Evolutionary conservation across 1,139 yeast species (phyloP).

Genomic region (Diutina catenulata): DNA sequence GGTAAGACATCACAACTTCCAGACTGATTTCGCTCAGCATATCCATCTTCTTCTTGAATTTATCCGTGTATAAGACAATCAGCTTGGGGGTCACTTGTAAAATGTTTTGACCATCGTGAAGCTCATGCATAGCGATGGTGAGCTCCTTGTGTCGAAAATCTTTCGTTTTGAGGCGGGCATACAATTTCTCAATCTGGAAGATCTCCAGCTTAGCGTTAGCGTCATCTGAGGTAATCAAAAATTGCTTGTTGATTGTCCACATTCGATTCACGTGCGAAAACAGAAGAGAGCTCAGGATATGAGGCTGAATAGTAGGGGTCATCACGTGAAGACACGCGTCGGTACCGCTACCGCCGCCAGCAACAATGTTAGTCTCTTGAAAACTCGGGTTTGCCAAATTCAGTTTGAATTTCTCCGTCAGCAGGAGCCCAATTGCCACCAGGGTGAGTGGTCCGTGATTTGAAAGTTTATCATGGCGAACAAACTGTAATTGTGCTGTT

Average conservation of each 20-base stretch:
- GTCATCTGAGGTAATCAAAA: slow-evolving; percentile 64
- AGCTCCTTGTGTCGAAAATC: slow-evolving; percentile 53
- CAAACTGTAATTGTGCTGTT: slow-evolving; percentile 25
- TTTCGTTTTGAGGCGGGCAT: slow-evolving; percentile 50
- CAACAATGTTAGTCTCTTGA: slow-evolving; percentile 54
- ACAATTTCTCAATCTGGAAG: slow-evolving; percentile 57
- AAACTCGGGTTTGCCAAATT: slow-evolving; percentile 60
- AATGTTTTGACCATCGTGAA: slow-evolving; percentile 48
- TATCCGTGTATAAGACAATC: slow-evolving; percentile 52
- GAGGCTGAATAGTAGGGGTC: slow-evolving; percentile 54
- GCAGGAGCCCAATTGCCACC: slow-evolving; percentile 52
- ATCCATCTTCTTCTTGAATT: slow-evolving; percentile 35
- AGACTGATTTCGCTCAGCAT: slow-evolving; percentile 19
- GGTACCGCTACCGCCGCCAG: slow-evolving; percentile 54
- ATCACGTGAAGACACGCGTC: slow-evolving; percentile 49
- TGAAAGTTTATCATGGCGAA: slow-evolving; percentile 39
- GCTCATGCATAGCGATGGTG: slow-evolving; percentile 57
- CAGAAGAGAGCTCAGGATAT: slow-evolving; percentile 55
- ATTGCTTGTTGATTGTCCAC: slow-evolving; percentile 52
- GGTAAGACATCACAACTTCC: slow-evolving; percentile 40
- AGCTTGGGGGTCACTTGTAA: slow-evolving; percentile 66
- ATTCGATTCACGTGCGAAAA: slow-evolving; percentile 68
- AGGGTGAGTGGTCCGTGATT: slow-evolving; percentile 72
- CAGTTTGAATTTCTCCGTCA: slow-evolving; percentile 42
- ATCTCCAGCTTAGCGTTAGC: slow-evolving; percentile 55